These are phyloP conservation scores for Cardamine occulta DNA, from an alignment of 345 rosid genomes.

Conservation along the genomic window DNA sequence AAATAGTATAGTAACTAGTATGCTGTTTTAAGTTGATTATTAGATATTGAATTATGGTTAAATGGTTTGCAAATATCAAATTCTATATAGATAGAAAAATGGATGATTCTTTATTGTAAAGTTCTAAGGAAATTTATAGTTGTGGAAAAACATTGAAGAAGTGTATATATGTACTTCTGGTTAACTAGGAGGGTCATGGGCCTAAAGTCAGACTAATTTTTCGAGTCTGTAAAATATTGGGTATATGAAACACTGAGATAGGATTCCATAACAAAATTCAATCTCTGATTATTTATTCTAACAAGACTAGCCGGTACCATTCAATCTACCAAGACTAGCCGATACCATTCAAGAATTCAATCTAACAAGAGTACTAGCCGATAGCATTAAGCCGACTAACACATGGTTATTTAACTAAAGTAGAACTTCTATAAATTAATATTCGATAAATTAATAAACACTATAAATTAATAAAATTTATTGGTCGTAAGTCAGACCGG, in stretches of 20 bases:
- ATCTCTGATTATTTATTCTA: background rate
- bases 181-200: background rate
- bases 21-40: no score
- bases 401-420: background rate
- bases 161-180: no score
- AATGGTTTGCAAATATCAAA: background rate
- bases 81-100: background rate
- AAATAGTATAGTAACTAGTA: no score
- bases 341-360: background rate
- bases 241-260: background rate
- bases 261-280: background rate
- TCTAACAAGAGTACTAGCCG: background rate
- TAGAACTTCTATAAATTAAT: no score
- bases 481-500: no score
- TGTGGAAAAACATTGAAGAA: background rate
- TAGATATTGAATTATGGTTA: background rate
- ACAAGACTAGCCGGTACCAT: background rate
- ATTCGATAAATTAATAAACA: no score
- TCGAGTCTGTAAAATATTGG: background rate
- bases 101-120: background rate
- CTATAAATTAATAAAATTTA: no score
- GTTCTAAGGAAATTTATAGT: conserved; percentile 2
- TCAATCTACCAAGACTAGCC: background rate
- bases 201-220: no score
- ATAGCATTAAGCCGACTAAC: background rate